These are phyloP conservation scores for Fusarium sp. DNA, from an alignment of 2,329 filamentous ascomycete genomes.

Conservation along the genomic window DNA sequence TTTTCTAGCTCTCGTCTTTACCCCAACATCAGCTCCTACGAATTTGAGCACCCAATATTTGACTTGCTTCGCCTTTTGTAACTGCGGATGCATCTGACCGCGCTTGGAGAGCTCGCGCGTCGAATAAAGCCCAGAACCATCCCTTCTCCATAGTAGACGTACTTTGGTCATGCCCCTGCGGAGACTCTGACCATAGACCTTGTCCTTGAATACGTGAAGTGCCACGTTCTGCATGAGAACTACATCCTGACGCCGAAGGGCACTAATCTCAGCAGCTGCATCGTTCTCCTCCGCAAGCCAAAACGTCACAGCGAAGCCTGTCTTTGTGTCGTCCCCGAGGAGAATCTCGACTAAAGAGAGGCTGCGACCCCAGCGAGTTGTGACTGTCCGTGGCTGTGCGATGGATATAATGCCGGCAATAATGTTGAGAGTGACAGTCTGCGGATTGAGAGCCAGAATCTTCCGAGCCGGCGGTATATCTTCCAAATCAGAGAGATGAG, in stretches of 20 bases:
- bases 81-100: constrained; percentile 57
- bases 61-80: constrained; percentile 73
- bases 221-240: constrained; percentile 84
- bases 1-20: constrained; percentile 20
- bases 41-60: constrained; percentile 81
- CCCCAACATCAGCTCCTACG: constrained; percentile 58
- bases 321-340: constrained; percentile 85
- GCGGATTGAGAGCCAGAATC: constrained; percentile 75
- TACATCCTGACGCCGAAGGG: constrained; percentile 76
- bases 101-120: constrained; percentile 57
- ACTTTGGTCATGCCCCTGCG: constrained; percentile 76
- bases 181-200: constrained; percentile 87
- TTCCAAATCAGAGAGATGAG: constrained; percentile 65
- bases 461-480: constrained; percentile 75
- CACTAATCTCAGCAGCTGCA: constrained; percentile 48
- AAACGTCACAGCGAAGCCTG: constrained; percentile 84
- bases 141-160: constrained; percentile 69
- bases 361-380: constrained; percentile 70
- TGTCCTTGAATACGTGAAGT: constrained; percentile 77
- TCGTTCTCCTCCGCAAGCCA: constrained; percentile 70
- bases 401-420: constrained; percentile 83
- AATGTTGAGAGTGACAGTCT: constrained; percentile 84
- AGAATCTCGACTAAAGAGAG: constrained; percentile 79
- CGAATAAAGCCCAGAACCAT: constrained; percentile 65
- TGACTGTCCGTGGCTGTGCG: constrained; percentile 73